Percentiles rank a stretch among this genome's conserved stretches.
Conservation (phyloP, 176 grass and related monocot species). For the Eragrostis curvula region DNA sequence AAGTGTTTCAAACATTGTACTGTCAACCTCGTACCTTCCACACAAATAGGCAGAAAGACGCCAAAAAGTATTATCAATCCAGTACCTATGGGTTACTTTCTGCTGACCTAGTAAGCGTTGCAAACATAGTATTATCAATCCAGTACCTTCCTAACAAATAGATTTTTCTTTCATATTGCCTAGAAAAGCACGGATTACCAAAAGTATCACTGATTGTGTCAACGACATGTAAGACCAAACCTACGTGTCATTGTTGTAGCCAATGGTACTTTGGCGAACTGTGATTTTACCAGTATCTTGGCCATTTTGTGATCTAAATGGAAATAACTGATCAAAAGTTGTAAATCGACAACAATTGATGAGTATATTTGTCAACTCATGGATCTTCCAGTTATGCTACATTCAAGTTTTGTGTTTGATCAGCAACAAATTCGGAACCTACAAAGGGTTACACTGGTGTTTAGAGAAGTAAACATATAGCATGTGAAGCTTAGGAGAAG, state of each 20-base stretch:
- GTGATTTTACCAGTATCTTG: neutral
- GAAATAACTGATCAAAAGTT: slow-evolving; percentile 24
- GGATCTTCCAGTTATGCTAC: slow-evolving; percentile 3
- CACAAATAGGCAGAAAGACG: neutral
- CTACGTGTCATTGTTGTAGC: slow-evolving; percentile 9
- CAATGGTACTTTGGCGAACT: neutral
- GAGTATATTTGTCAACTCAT: slow-evolving; percentile 1
- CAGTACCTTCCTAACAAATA: neutral
- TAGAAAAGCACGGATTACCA: neutral
- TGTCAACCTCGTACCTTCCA: neutral
- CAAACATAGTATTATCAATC: slow-evolving; percentile 6
- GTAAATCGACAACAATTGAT: slow-evolving; percentile 10
- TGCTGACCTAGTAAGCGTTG: neutral
- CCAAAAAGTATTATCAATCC: slow-evolving; percentile 15
- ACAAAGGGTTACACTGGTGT: neutral
- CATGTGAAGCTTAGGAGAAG: neutral
- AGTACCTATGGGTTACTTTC: too few relatives aligned
- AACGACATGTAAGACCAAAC: neutral
- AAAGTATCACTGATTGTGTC: neutral
- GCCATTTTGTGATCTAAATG: neutral
- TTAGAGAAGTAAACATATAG: neutral
- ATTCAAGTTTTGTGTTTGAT: neutral
- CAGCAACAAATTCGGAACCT: neutral
- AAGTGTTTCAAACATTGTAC: slow-evolving; percentile 24
- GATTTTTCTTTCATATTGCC: neutral